Percentiles rank a stretch among this genome's conserved stretches.
phyloP scores from a whole-genome alignment of 129 eudicot genomes.

The Saussurea involucrata region DNA sequence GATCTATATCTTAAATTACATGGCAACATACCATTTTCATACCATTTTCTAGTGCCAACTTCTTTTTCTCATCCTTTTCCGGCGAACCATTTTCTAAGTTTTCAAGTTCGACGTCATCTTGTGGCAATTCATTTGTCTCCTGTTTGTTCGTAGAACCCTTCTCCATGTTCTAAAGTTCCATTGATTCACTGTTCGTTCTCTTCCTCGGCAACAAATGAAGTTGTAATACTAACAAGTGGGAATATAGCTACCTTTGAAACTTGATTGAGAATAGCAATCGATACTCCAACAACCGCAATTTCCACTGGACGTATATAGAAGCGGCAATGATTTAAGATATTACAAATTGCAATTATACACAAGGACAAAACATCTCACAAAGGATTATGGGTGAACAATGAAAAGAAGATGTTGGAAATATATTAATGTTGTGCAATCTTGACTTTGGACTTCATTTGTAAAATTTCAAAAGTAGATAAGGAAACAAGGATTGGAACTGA shows the following conservation, averaged over 20 bases:
- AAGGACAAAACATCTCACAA: background rate
- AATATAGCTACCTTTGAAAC: constrained; percentile 84
- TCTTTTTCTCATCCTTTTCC: background rate
- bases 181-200: constrained; percentile 36
- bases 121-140: constrained; percentile 9
- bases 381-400: too few species aligned
- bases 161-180: constrained; percentile 3
- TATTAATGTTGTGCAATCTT: too few species aligned
- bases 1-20: background rate
- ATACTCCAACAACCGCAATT: constrained; percentile 87
- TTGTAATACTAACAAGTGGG: constrained; percentile 90
- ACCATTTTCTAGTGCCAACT: constrained; percentile 26
- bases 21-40: too few species aligned
- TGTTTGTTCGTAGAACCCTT: constrained; percentile 5
- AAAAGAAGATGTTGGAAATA: too few species aligned
- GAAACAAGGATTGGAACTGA: too few species aligned
- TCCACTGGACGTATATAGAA: constrained; percentile 61
- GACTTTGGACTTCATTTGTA: too few species aligned
- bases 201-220: constrained; percentile 97
- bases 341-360: background rate
- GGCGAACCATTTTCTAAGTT: constrained; percentile 29
- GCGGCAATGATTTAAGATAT: background rate
- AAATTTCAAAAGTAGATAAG: too few species aligned
- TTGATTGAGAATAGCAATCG: constrained; percentile 88
- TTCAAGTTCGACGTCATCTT: constrained; percentile 33